Evolutionary conservation across 768 basidiomycete species (phyloP), one percentile per base, ranked within the genome.

Genomic region (Leccinum uliginosum): DNA sequence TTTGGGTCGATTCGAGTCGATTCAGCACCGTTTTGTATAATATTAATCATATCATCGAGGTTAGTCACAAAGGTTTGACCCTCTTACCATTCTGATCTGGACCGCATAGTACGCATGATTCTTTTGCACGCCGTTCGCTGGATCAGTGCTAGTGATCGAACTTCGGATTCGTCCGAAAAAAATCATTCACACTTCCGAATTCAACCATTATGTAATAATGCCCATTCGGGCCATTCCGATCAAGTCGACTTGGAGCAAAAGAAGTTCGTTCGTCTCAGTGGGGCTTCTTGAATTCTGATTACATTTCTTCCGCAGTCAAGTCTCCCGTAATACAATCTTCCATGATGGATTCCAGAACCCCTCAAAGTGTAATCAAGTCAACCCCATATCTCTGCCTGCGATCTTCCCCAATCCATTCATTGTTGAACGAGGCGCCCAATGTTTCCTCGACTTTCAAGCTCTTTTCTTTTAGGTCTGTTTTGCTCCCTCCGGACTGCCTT

Each of bases 401-500:
- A 1, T 35, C 24, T 40, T 23, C 17, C 1, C 38, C 6, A 6
- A 35, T 24, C 40, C 23, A 4, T 27, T 51, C 34, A 6, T 30
- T 47, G 35, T 46, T 53, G n/a, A 38, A 19, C 40, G 26, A 35
- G 26, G 45, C 21, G 27, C 23, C n/a, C n/a, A 9, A 70, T 68
- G 72, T 10, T 62, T 3, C 64, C 21, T 53, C 50, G 6, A 19
- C 50, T 8, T 40, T 54, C 27, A 29, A 29, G 1, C 55, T 63
- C 50, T 32, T 54, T 12, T 43, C 65, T 29, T 24, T 29, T 58
- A 44, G 43, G 27, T 44, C 47, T 66, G 5, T 56, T 73, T n/a
- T 57, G 54, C 21, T 24, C 56, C 19, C 26, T 67, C 9, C 53
- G 54, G 11, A 29, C 53, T 21, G 50, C 43, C 21, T 19, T 63